Evolutionary conservation across 2,329 filamentous ascomycete species (phyloP), one percentile per base, ranked within the genome.

Genomic region (Cladosporium austrohemisphaericum): DNA sequence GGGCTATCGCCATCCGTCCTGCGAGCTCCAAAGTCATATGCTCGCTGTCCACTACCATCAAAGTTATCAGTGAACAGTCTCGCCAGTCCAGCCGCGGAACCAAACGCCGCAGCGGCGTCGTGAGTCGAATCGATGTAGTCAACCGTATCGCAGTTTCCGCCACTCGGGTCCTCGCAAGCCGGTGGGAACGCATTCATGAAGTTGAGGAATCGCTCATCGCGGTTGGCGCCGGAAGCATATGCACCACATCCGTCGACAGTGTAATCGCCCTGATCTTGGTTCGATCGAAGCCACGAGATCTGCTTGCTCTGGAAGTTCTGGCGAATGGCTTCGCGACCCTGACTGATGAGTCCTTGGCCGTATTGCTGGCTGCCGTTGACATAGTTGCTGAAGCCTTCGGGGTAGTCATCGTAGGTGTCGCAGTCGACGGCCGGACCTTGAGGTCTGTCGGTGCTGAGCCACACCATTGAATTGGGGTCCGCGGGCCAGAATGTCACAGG

Each of bases 141-240:
- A 31, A 65, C 55, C 2, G 63, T 67, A 26, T 62, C 56, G 52
- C 61, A 64, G 40, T 60, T 56, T 13, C 51, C 48, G 4, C 44
- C 51, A 4, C 51, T 14, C 3, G 60, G 52, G 16, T 55, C 56
- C 10, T 49, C 51, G 33, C 63, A 65, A 16, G 54, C 53, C 5
- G 62, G 56, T n/a, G 62, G 58, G 37, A 65, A 65, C 2, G 41
- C 50, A 28, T 60, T 55, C 55, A 65, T 65, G 47, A 62, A 67
- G 56, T 62, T 62, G 58, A 66, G 64, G 55, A 67, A 66, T 5
- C 65, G 61, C 52, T 65, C 65, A 50, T 66, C 58, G 13, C 65
- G 61, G 29, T 67, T 61, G 16, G 46, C 43, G 9, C 65, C 65
- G 8, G 60, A 61, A 5, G 60, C 60, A 23, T 46, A 52, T 10